Base-by-base conservation (phyloP, 23 red algal species). In the Gracilaria vermiculophylla region DNA sequence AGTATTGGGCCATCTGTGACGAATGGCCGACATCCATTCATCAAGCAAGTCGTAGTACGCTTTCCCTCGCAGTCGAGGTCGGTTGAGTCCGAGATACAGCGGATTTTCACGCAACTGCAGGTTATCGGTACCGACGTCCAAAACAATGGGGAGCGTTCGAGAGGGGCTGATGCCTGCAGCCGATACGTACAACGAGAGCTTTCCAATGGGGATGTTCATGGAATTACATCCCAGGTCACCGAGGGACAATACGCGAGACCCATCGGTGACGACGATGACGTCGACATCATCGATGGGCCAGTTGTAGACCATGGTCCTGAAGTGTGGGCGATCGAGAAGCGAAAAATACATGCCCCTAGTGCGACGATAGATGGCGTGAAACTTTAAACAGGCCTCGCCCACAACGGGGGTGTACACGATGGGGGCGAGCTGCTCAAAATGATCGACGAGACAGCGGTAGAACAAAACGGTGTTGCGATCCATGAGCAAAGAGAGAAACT, bases 61-160 rank as follows among this genome's bases (percentile, higher is more conserved):
- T 28, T 87, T 82, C 0, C 97, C 97, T 39, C 79, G 73, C 29
- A 99, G 65, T 28, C 97, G 82, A 16, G 37, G 60, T 3, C 74
- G 79, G 19, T 71, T 71, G 24, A 99, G 91, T 3, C 97, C 97
- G 34, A 94, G 81, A 48, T 99, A 99, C 16, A 95, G 78, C 36
- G 97, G 92, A 69, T 99, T 78, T 40, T 95, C 73, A 8, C 89
- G 78, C 42, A 99, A 33, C 43, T 74, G 73, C 50, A 76, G 82
- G 53, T 99, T 99, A 50, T 99, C 91, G 13, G 97, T 99, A 36
- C 97, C 97, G 10, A 95, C 97, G 83, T 99, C 97, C 13, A 99
- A 64, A 39, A 96, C 90, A 11, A 99, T 88, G 7, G 97, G 97
- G 12, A 99, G 72, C 29, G 87, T 91, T 17, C 65, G 66, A 36